phyloP scores from a whole-genome alignment of 169 alveolate species.

The Eimeria falciformis region DNA sequence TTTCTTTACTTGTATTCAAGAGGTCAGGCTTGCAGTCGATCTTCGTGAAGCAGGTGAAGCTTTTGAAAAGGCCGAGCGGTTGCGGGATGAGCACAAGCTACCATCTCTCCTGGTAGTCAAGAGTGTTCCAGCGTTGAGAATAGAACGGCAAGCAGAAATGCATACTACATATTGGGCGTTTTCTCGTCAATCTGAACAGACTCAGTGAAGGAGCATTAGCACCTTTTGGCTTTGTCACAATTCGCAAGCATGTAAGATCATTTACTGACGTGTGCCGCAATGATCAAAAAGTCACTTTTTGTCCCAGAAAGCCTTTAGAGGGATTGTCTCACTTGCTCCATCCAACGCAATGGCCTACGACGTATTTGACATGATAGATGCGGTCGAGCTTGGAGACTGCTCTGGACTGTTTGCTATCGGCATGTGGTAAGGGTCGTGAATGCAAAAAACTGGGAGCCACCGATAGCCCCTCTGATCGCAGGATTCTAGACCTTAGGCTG shows the following conservation, averaged over 20 bases:
- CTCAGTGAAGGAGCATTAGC: conserved; percentile 13
- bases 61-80: conserved; percentile 31
- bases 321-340: conserved; percentile 43
- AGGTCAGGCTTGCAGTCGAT: conserved; percentile 30
- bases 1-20: background rate
- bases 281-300: background rate
- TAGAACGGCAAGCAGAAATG: background rate
- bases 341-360: conserved; percentile 44
- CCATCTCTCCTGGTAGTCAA: conserved; percentile 22
- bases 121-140: conserved; percentile 45
- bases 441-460: background rate
- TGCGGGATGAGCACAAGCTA: conserved; percentile 34
- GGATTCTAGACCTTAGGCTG: conserved; percentile 33
- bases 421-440: background rate
- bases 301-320: conserved; percentile 17
- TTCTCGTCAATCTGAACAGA: background rate
- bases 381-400: conserved; percentile 1
- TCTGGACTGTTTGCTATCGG: conserved; percentile 38
- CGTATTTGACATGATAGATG: conserved; percentile 31
- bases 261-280: background rate
- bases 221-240: conserved; percentile 43
- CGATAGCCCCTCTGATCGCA: background rate
- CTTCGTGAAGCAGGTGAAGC: conserved; percentile 47
- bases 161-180: background rate
- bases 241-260: conserved; percentile 28